A percentile compares a stretch with the other conserved stretches of the same genome.
phyloP scores from a whole-genome alignment of 306 rosid species.

The Prosopis cineraria region DNA sequence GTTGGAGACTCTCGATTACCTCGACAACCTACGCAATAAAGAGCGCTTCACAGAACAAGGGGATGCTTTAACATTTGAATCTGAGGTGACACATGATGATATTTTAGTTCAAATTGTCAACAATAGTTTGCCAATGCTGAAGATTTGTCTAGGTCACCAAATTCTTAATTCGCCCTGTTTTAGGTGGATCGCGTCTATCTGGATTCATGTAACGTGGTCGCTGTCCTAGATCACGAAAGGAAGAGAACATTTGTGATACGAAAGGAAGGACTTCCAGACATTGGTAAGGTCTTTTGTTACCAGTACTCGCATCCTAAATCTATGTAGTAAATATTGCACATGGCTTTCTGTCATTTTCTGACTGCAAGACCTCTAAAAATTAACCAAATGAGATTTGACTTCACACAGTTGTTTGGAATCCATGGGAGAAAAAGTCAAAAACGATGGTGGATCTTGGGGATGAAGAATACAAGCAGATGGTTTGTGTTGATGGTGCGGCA shows the following conservation, averaged over 20 bases:
- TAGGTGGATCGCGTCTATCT: conserved; percentile 91
- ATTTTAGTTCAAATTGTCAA: background rate
- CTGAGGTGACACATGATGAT: conserved; percentile 59
- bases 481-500: conserved; percentile 86
- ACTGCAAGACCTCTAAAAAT: background rate
- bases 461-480: conserved; percentile 87
- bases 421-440: conserved; percentile 82
- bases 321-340: background rate
- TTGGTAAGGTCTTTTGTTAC: conserved; percentile 49
- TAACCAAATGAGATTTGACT: conserved; percentile 27
- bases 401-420: conserved; percentile 88
- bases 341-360: background rate
- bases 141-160: background rate
- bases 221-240: conserved; percentile 81
- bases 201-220: conserved; percentile 53
- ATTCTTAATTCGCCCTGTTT: background rate
- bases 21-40: conserved; percentile 67
- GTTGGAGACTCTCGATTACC: conserved; percentile 84
- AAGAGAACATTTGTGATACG: conserved; percentile 64
- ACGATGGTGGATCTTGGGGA: conserved; percentile 72
- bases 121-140: background rate
- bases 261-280: conserved; percentile 88
- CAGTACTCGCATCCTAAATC: background rate
- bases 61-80: conserved; percentile 85
- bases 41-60: conserved; percentile 96